Base-by-base conservation (phyloP, 2,329 filamentous ascomycete genomes). In the Sarocladiaceae sp. region DNA sequence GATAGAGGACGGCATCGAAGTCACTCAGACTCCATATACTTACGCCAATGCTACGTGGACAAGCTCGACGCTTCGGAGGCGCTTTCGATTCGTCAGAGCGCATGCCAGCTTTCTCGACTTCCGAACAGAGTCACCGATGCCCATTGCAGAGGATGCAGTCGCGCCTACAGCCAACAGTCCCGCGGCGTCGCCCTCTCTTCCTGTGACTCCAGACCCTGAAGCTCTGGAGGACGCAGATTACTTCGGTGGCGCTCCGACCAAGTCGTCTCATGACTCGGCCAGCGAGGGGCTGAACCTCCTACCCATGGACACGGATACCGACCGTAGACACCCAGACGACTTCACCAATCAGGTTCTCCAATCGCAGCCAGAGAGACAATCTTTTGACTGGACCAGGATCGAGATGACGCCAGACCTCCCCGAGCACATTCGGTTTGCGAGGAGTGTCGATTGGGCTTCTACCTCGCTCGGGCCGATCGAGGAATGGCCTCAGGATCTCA, bases 301-400 rank as follows among this genome's bases (percentile, higher is more conserved):
- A 26, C 40, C 59, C n/a, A 58, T 56, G 48, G 56, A 58, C 15
- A 51, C 50, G 10, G 48, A 56, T 20, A 49, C 50, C 13, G 47
- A 49, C 41, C 54, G 59, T 40, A 49, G 57, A 21, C 66, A 68
- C 43, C 64, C 65, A 4, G 66, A 69, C 34, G 66, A 66, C 18
- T 69, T 69, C 26, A 67, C 66, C 12, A 66, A 68, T 31, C 55
- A 66, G 35, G 64, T 68, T 3, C 56, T 67, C n/a, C 58, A 59
- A 47, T 58, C 59, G 3, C 58, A 62, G 16, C 56, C 62, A 13
- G 47, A 58, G 19, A 59, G 55, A 52, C 68, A 74, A 11, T 84
- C 80, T 24, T 91, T 90, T 57, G 88, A 94, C 61, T 93, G 88
- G 88, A 93, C 87, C 3, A 74, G 80, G 44, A 70, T 91, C 40